Evolutionary conservation across 2,329 filamentous ascomycete genomes (phyloP), one percentile per base, ranked within the genome.

Genomic region (Pseudogymnoascus sp.): DNA sequence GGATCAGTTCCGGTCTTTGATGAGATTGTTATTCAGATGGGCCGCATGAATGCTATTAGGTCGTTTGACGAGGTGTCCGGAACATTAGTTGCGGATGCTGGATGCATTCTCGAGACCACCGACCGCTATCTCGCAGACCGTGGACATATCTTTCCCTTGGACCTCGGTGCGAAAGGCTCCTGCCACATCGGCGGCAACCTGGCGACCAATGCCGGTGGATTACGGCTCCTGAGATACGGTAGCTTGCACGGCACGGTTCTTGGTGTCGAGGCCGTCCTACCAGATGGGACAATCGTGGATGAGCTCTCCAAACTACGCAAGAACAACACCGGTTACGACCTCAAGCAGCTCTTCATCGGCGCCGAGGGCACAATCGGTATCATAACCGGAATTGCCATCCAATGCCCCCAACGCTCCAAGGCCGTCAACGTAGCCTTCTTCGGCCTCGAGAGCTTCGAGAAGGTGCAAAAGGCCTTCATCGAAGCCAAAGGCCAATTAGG

Each of bases 311-410:
- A 85, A 65, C 81, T 99, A 64, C 86, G 95, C 69, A 99, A 99
- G 81, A 97, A 99, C 81, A 99, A 99, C 79, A 99, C 95, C 1
- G 95, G 95, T 29, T 99, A 97, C 77, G 96, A 99, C 74, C 77
- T 97, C 64, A 97, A 97, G 80, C 93, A 97, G 77, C 83, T 97
- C 37, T 97, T 99, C 75, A 96, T 99, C 71, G 95, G 95, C 54
- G 90, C 87, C 34, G 95, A 99, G 76, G 95, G 95, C 23, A 97
- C 95, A 4, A 89, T 97, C 67, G 95, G 95, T 62, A 89, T 97
- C 71, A 90, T 99, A 71, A 99, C 95, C 16, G 93, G 85, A 57
- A 83, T 97, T 39, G 93, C 92, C 3, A 89, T 99, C 66, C 82
- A 93, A 69, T 97, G 93, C 72, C 93, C 95, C 0, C 92, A 93